These are phyloP conservation scores for Saccharomyces hybrid DNA, from an alignment of 1,139 yeast genomes.

Conservation along the genomic window DNA sequence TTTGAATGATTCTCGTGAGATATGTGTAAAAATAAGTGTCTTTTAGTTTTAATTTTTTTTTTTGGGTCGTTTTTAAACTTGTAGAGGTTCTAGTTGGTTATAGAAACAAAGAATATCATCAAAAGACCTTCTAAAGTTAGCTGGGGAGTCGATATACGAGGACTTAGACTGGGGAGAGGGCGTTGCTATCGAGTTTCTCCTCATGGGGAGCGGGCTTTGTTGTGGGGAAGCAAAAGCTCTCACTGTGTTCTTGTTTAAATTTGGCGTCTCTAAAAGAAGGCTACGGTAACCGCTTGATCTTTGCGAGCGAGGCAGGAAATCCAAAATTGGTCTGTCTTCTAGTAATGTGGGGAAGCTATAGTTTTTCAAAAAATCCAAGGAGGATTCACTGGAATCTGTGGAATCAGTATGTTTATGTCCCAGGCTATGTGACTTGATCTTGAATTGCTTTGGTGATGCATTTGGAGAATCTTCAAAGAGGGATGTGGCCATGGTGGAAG, in stretches of 20 bases:
- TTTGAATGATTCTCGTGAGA: background rate
- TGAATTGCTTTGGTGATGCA: slow-evolving; percentile 6
- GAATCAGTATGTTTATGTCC: slow-evolving; percentile 7
- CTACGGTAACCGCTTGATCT: background rate
- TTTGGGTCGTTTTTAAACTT: background rate
- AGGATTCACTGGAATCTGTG: slow-evolving; percentile 17
- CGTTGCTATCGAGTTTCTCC: slow-evolving; percentile 1
- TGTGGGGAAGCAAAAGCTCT: background rate
- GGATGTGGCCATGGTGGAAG: slow-evolving; percentile 30
- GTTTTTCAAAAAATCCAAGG: slow-evolving; percentile 23
- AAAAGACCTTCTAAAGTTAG: background rate
- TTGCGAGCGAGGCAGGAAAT: background rate
- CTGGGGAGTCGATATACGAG: background rate
- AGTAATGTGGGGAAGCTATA: slow-evolving; percentile 27
- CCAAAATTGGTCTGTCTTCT: slow-evolving; percentile 13
- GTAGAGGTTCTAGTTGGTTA: background rate
- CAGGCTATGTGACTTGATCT: background rate
- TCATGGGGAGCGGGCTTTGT: background rate
- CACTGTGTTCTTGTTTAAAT: background rate
- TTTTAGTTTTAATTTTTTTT: background rate
- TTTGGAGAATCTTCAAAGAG: slow-evolving; percentile 20
- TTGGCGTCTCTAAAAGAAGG: background rate
- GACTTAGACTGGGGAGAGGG: background rate
- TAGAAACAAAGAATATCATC: background rate
- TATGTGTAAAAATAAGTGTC: background rate